Evolutionary conservation across 1,284 basidiomycete species (phyloP), one percentile per base, ranked within the genome.

Genomic region (Tilletia indica): DNA sequence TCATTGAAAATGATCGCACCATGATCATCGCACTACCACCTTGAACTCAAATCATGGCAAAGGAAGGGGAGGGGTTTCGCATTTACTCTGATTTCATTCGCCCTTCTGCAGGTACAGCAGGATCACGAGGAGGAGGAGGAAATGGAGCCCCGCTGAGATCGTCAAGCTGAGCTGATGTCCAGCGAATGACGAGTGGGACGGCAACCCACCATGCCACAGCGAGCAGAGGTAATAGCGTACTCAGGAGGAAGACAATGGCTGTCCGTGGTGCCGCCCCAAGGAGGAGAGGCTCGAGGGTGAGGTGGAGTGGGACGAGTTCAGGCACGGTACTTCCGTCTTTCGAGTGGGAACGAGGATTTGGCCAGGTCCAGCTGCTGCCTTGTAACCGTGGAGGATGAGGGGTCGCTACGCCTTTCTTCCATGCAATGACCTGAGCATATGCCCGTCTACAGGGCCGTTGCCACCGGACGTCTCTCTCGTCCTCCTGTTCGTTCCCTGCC

Each of bases 211-310:
- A 64, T 4, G 61, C 14, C 31, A 64, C 61, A 19, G 61, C 61
- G 16, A 64, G 61, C 12, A 64, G 61, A 3, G 61, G 61, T 34
- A 64, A 1, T 2, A 64, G 61, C 34, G 61, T 38, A 14, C 34
- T 42, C 34, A 64, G 61, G 14, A 64, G 61, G 36, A 64, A 64
- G 36, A 64, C 61, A n/a, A 64, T 64, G 34, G 61, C 61, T 16
- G 61, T 64, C 14, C 61, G 31, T 4, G 61, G 61, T 16, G 21
- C 34, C 14, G 36, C 61, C 16, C 61, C 61, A 21, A 64, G 61
- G 3, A 64, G 31, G 34, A 64, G 34, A 14, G 61, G 61, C 61
- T 64, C 61, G 34, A 64, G 61, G 2, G 61, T 64, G 34, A 64
- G 36, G n/a, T 64, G 61, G 34, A 64, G 12, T 36, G 61, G 61